Conservation (phyloP, 2,329 filamentous ascomycete genomes). For the Emydomyces testavorans region DNA sequence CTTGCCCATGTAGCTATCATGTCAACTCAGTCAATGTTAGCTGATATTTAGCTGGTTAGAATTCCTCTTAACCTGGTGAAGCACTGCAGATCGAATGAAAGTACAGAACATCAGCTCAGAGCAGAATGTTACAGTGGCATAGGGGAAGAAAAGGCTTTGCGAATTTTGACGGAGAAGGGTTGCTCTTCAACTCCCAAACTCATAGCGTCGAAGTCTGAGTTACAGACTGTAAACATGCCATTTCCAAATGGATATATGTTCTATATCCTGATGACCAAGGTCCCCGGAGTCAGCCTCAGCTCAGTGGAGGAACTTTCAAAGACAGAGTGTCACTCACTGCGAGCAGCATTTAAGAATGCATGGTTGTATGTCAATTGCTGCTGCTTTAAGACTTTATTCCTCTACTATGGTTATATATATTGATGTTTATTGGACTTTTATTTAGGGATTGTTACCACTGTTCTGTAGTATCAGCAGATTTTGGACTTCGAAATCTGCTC, state of each 20-base stretch:
- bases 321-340: not conserved
- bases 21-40: too few relatives aligned
- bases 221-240: not conserved
- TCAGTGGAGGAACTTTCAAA: not conserved
- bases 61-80: not conserved
- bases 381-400: not conserved
- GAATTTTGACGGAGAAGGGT: not conserved
- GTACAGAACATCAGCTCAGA: not conserved
- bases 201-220: not conserved
- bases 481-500: conserved; percentile 1
- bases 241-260: conserved; percentile 3
- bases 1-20: not conserved
- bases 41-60: not conserved
- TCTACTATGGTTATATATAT: not conserved
- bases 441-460: not conserved
- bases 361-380: not conserved
- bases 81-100: not conserved
- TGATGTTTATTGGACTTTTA: not conserved
- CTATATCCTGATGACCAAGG: conserved; percentile 10
- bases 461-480: not conserved
- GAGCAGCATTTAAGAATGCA: conserved; percentile 2
- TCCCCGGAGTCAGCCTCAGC: not conserved
- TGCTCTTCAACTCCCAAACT: conserved; percentile 6
- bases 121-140: not conserved
- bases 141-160: conserved; percentile 1